phyloP scores from a whole-genome alignment of 768 basidiomycete species.

The Phanerochaete carnosa region DNA sequence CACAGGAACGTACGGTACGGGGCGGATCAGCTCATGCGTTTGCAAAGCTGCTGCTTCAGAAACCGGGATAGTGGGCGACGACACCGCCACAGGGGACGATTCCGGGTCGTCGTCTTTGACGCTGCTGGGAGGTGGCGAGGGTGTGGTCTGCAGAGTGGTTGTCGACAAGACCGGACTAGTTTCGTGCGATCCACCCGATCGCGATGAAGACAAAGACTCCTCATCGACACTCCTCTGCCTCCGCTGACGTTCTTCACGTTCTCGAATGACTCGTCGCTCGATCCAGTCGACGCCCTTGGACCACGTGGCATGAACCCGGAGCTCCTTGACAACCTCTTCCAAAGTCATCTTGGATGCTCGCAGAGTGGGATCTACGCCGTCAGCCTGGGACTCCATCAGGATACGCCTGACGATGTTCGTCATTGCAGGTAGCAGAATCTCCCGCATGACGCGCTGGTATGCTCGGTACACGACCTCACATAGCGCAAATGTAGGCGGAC shows the following conservation, averaged over 20 bases:
- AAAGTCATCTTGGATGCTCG: conserved; percentile 51
- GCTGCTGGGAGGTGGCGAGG: conserved; percentile 61
- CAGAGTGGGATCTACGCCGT: conserved; percentile 50
- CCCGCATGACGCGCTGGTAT: conserved; percentile 55
- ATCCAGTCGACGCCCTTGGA: conserved; percentile 73
- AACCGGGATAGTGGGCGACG: conserved; percentile 29
- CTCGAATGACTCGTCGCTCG: conserved; percentile 40
- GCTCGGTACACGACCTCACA: conserved; percentile 62
- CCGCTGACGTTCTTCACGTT: conserved; percentile 24
- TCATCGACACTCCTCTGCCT: conserved; percentile 36
- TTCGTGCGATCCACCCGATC: conserved; percentile 49
- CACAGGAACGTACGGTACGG: conserved; percentile 68
- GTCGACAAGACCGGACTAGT: conserved; percentile 76
- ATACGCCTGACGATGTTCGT: conserved; percentile 63
- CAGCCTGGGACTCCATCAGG: conserved; percentile 57
- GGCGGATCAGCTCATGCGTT: conserved; percentile 55
- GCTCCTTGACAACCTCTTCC: conserved; percentile 55
- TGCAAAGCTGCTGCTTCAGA: conserved; percentile 60
- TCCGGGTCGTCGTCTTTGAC: conserved; percentile 32
- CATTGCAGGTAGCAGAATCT: conserved; percentile 63
- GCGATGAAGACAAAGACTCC: conserved; percentile 47
- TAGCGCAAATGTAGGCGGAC: conserved; percentile 60
- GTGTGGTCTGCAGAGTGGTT: conserved; percentile 74
- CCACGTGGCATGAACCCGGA: conserved; percentile 65
- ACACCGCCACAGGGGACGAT: conserved; percentile 20